These are phyloP conservation scores for Aureobasidium sp. DNA, from an alignment of 2,329 filamentous ascomycete genomes.

Conservation along the genomic window DNA sequence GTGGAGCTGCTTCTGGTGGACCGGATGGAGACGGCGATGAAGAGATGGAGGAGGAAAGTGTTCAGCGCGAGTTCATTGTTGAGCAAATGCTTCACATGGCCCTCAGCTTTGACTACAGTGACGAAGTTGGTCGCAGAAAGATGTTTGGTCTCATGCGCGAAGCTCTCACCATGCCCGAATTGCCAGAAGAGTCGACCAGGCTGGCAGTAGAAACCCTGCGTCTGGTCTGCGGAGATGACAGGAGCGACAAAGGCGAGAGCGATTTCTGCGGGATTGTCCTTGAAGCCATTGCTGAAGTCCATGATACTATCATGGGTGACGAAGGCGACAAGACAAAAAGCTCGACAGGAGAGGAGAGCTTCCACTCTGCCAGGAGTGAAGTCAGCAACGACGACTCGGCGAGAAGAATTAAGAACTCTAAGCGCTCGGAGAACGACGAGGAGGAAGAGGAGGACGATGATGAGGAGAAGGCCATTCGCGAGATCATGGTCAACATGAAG, in stretches of 20 bases:
- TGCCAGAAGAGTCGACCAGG: constrained; percentile 89
- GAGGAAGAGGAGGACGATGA: constrained; percentile 57
- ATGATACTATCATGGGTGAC: constrained; percentile 76
- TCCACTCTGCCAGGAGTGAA: constrained; percentile 87
- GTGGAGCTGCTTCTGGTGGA: constrained; percentile 38
- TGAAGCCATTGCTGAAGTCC: constrained; percentile 92
- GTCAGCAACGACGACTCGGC: constrained; percentile 55
- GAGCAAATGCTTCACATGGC: constrained; percentile 93
- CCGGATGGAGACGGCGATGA: constrained; percentile 51
- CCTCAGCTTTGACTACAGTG: constrained; percentile 89
- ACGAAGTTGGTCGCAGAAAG: constrained; percentile 88
- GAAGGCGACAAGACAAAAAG: constrained; percentile 52
- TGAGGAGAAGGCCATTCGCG: constrained; percentile 69
- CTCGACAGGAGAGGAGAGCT: constrained; percentile 60
- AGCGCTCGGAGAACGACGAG: constrained; percentile 50
- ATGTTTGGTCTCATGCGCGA: constrained; percentile 91
- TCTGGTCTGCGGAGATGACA: constrained; percentile 70
- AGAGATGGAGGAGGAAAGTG: constrained; percentile 70
- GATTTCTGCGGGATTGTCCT: constrained; percentile 82
- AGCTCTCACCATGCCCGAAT: constrained; percentile 72
- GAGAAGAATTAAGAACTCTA: constrained; percentile 32
- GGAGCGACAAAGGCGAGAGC: constrained; percentile 63
- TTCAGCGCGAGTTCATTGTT: constrained; percentile 90
- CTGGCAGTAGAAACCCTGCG: constrained; percentile 76
- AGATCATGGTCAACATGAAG: constrained; percentile 97